Evolutionary conservation across 768 basidiomycete genomes (phyloP), one percentile per base, ranked within the genome.

Genomic region (Sarcomyxa edulis): DNA sequence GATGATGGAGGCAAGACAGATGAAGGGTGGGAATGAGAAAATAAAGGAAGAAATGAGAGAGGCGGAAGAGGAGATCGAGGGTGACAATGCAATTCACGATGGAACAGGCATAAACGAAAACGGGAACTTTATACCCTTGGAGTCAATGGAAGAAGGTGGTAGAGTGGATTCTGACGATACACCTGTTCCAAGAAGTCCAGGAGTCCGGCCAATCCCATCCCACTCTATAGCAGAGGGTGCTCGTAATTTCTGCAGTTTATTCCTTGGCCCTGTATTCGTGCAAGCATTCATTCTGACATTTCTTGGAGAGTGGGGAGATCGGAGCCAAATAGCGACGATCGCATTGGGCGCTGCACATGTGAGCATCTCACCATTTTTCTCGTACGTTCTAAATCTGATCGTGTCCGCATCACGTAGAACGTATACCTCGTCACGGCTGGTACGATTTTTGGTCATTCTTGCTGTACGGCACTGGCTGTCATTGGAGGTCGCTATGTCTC

Each of bases 261-360:
- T 94, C 48, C 63, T 97, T 14, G 92, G 89, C 1, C 95, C 95
- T 1, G 90, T 96, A 2, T 95, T 97, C 53, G 92, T 93, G 2
- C 93, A 99, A 60, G 80, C 91, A 0, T 97, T 99, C 52, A 66
- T 95, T 22, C 69, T 99, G 43, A 98, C 95, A 0, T 97, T 97
- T 62, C 69, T 99, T n/a, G 96, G 94, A 7, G 96, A 99, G 63
- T 98, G 96, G 96, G 95, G 96, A 1, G 96, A 98, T 63, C 66
- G 95, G 37, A 95, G 91, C 53, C 95, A 99, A 65, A 91, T 98
- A 50, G 86, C 96, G 2, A 98, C 96, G 2, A 95, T 98, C 46
- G 94, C 91, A 5, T 68, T 98, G 37, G 95, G 88, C 2, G 94
- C 94, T 16, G 89, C 94, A 15, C 92, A 99, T 65, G 95, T 97